A percentile compares a stretch with the other conserved stretches of the same genome.
Evolutionary conservation across 2,329 filamentous ascomycete species (phyloP).

Genomic region (Fusarium secorum): DNA sequence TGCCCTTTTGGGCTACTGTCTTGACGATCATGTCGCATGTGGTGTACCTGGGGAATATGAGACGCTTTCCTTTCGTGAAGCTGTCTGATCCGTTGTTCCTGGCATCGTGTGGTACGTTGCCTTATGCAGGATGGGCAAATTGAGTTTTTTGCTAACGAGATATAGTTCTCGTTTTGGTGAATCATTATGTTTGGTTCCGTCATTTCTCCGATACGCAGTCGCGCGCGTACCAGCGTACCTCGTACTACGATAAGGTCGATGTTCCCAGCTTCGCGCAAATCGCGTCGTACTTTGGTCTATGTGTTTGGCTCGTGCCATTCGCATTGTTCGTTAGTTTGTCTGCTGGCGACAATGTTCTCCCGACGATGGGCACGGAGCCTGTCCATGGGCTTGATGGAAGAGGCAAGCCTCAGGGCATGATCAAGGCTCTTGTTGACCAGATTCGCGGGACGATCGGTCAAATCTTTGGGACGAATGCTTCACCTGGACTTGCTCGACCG

Average conservation of each 20-base stretch:
- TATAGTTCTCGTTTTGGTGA: slow-evolving; percentile 80
- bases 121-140: fast-evolving
- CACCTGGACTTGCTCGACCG: slow-evolving; percentile 36
- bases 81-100: slow-evolving; percentile 88
- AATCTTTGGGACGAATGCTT: slow-evolving; percentile 46
- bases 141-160: not conserved
- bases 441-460: slow-evolving; percentile 62
- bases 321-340: slow-evolving; percentile 93
- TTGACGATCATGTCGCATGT: slow-evolving; percentile 83
- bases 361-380: slow-evolving; percentile 81
- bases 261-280: slow-evolving; percentile 91
- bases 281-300: slow-evolving; percentile 93
- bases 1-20: slow-evolving; percentile 77
- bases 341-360: slow-evolving; percentile 92
- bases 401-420: slow-evolving; percentile 67
- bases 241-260: slow-evolving; percentile 68
- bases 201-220: slow-evolving; percentile 79
- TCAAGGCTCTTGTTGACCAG: slow-evolving; percentile 70
- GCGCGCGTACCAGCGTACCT: slow-evolving; percentile 64
- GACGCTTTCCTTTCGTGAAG: slow-evolving; percentile 78
- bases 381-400: slow-evolving; percentile 56
- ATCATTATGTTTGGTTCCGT: slow-evolving; percentile 96
- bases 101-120: slow-evolving; percentile 74
- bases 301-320: slow-evolving; percentile 96
- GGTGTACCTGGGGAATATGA: slow-evolving; percentile 88